phyloP scores from a whole-genome alignment of 306 rosid genomes.

The Malus sylvestris region DNA sequence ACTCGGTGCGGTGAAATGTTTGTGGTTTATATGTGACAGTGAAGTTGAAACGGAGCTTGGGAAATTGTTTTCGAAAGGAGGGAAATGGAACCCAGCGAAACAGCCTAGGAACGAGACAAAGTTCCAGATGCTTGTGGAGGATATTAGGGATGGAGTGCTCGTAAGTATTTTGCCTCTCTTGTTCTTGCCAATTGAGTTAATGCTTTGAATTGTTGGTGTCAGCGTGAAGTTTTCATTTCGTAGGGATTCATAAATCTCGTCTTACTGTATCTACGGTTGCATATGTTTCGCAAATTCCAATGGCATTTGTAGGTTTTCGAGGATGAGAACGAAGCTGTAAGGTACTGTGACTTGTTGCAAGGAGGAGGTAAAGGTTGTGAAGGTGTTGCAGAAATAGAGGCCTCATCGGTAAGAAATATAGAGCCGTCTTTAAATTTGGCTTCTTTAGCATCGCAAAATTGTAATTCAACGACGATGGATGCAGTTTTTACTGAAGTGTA shows the following conservation, averaged over 20 bases:
- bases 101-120: constrained; percentile 59
- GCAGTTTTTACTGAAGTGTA: neutral
- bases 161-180: constrained; percentile 30
- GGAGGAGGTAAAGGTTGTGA: constrained; percentile 94
- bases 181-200: neutral
- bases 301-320: constrained; percentile 61
- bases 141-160: constrained; percentile 89
- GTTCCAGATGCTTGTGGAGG: constrained; percentile 96
- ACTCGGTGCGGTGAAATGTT: neutral
- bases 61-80: constrained; percentile 75
- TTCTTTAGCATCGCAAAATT: neutral
- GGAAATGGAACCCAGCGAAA: constrained; percentile 55
- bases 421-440: constrained; percentile 1
- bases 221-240: neutral
- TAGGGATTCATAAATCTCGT: neutral
- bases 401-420: constrained; percentile 67
- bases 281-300: neutral
- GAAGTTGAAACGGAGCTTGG: constrained; percentile 96
- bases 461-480: neutral
- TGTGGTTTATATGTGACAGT: constrained; percentile 32
- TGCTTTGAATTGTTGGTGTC: neutral
- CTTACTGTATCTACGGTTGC: neutral
- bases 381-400: constrained; percentile 97
- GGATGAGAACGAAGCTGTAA: constrained; percentile 87
- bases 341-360: constrained; percentile 81